phyloP scores from a whole-genome alignment of 352 stramenopile genomes.

The Globisporangium cederbergense region DNA sequence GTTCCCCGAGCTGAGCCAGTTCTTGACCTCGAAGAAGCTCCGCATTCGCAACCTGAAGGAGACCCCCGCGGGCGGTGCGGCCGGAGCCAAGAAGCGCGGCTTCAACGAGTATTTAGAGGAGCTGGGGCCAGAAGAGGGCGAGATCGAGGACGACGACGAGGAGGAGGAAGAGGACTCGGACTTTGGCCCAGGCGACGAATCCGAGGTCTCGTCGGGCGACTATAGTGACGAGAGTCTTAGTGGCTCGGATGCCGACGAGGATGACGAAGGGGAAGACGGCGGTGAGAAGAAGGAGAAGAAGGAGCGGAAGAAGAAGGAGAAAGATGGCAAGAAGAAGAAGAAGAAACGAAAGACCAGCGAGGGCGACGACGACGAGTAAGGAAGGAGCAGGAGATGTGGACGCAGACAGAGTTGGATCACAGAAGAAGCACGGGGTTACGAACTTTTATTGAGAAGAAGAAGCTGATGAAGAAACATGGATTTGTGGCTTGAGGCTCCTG shows the following conservation, averaged over 20 bases:
- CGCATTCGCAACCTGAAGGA: constrained; percentile 92
- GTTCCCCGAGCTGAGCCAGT: constrained; percentile 93
- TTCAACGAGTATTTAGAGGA: constrained; percentile 81
- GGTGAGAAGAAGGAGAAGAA: constrained; percentile 51
- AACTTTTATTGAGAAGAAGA: not conserved
- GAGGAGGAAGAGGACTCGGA: constrained; percentile 91
- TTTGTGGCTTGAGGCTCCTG: not conserved
- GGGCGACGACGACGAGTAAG: constrained; percentile 8
- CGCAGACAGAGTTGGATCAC: too few species aligned
- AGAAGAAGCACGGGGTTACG: too few species aligned
- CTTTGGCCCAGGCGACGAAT: constrained; percentile 84
- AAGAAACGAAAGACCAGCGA: constrained; percentile 15
- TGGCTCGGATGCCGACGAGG: constrained; percentile 76
- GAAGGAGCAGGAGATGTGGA: too few species aligned
- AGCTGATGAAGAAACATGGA: not conserved
- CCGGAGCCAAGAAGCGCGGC: constrained; percentile 63
- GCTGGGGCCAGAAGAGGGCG: constrained; percentile 77
- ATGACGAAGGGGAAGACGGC: constrained; percentile 50
- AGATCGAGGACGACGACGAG: constrained; percentile 90
- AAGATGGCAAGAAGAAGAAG: constrained; percentile 32
- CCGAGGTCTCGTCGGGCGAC: constrained; percentile 58
- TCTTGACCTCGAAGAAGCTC: constrained; percentile 94
- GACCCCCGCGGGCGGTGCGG: constrained; percentile 39
- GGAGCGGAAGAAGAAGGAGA: constrained; percentile 70
- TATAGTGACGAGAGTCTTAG: constrained; percentile 85